Conservation (phyloP, 352 stramenopile genomes). For the Phytophthora ramorum region DNA sequence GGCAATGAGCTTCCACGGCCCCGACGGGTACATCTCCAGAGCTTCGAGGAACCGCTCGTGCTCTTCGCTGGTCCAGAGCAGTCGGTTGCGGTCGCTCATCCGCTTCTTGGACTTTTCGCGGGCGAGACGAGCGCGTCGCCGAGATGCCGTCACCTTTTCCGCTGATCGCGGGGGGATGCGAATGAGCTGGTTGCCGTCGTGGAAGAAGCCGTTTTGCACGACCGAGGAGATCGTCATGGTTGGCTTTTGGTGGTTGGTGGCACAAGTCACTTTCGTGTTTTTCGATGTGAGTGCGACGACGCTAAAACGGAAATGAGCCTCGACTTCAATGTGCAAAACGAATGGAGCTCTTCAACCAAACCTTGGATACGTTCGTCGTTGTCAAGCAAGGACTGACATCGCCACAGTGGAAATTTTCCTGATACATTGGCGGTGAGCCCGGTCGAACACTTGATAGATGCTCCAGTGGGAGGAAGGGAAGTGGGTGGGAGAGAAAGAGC, state of each 20-base stretch:
- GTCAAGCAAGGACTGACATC: constrained; percentile 4
- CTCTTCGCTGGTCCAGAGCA: constrained; percentile 44
- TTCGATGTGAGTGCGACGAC: constrained; percentile 10
- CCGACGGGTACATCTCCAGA: constrained; percentile 45
- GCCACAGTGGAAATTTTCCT: constrained; percentile 36
- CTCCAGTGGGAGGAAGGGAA: not conserved
- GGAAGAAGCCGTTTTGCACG: constrained; percentile 41
- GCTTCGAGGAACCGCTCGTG: constrained; percentile 56
- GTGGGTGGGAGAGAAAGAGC: constrained; percentile 18
- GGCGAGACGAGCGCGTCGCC: constrained; percentile 19
- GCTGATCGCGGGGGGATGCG: constrained; percentile 33
- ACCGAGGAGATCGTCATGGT: constrained; percentile 42
- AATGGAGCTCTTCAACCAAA: constrained; percentile 19
- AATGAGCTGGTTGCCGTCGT: constrained; percentile 39
- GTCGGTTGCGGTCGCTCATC: constrained; percentile 25
- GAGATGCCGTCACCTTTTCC: constrained; percentile 25
- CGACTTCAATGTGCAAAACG: constrained; percentile 16
- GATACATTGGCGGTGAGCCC: constrained; percentile 29
- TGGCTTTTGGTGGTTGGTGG: not conserved
- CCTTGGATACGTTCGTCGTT: constrained; percentile 15
- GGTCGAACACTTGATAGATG: constrained; percentile 33
- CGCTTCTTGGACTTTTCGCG: constrained; percentile 38
- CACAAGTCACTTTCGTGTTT: not conserved
- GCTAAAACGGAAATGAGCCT: constrained; percentile 27
- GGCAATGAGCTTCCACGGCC: constrained; percentile 51